These are phyloP conservation scores for Exophiala sp. DNA, from an alignment of 2,329 filamentous ascomycete genomes.

Conservation along the genomic window DNA sequence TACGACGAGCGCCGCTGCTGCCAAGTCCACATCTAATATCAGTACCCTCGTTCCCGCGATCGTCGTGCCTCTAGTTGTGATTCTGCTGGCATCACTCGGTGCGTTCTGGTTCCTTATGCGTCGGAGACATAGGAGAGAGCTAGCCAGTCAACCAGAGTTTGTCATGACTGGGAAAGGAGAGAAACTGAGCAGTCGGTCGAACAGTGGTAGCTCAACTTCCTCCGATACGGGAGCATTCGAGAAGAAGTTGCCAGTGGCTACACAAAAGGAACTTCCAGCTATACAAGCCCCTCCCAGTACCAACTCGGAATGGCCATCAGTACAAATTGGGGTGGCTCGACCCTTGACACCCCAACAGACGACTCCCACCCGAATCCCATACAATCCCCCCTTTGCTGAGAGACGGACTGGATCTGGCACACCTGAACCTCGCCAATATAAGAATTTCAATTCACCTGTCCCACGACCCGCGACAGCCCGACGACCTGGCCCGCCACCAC, in stretches of 20 bases:
- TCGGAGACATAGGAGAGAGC: constrained; percentile 22
- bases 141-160: constrained; percentile 26
- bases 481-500: constrained; percentile 13
- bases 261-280: constrained; percentile 16
- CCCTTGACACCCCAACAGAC: constrained; percentile 19
- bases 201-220: constrained; percentile 22
- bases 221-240: constrained; percentile 9
- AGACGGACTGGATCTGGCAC: constrained; percentile 4
- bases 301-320: constrained; percentile 19
- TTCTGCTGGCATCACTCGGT: constrained; percentile 24
- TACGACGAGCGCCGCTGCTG: constrained; percentile 36
- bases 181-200: constrained; percentile 25
- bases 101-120: constrained; percentile 29
- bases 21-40: constrained; percentile 31
- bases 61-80: constrained; percentile 25
- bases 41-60: constrained; percentile 27
- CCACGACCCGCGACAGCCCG: constrained; percentile 16
- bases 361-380: background rate
- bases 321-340: constrained; percentile 22
- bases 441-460: constrained; percentile 21
- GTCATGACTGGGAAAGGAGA: constrained; percentile 28
- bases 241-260: constrained; percentile 15
- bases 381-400: constrained; percentile 5
- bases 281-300: constrained; percentile 16
- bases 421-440: constrained; percentile 12